phyloP scores from a whole-genome alignment of 2,329 filamentous ascomycete species.

The Teratosphaeria nubilosa region DNA sequence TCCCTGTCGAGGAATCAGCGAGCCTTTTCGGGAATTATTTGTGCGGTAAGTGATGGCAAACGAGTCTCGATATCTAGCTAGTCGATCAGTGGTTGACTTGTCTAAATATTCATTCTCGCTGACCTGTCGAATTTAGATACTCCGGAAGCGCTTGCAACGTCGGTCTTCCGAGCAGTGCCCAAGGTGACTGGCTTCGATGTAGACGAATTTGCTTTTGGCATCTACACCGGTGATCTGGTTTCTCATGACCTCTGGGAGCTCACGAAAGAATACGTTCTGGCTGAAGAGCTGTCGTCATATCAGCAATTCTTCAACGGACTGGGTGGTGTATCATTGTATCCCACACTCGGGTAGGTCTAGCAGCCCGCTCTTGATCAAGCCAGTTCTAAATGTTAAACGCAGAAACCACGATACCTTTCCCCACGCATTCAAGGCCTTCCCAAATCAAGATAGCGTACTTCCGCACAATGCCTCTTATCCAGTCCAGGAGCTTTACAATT shows the following conservation, averaged over 20 bases:
- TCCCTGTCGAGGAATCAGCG: background rate
- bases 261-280: background rate
- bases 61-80: too few relatives aligned
- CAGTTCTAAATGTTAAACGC: too few relatives aligned
- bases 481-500: background rate
- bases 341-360: background rate
- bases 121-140: background rate
- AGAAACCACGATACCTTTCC: background rate
- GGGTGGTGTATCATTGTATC: background rate
- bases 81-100: too few relatives aligned
- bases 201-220: conserved; percentile 40
- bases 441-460: background rate
- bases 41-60: background rate
- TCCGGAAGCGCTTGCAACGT: background rate
- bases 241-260: conserved; percentile 37
- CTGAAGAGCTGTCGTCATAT: background rate
- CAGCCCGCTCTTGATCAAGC: too few relatives aligned
- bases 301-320: background rate
- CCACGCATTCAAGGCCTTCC: background rate
- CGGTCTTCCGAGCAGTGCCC: background rate
- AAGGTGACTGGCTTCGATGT: conserved; percentile 11
- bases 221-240: conserved; percentile 49
- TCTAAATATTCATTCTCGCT: background rate
- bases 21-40: background rate
- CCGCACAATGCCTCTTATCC: background rate